A percentile compares a stretch with the other conserved stretches of the same genome.
Evolutionary conservation across 164 flowering plant genomes (phyloP).

Genomic region (Macadamia integrifolia): DNA sequence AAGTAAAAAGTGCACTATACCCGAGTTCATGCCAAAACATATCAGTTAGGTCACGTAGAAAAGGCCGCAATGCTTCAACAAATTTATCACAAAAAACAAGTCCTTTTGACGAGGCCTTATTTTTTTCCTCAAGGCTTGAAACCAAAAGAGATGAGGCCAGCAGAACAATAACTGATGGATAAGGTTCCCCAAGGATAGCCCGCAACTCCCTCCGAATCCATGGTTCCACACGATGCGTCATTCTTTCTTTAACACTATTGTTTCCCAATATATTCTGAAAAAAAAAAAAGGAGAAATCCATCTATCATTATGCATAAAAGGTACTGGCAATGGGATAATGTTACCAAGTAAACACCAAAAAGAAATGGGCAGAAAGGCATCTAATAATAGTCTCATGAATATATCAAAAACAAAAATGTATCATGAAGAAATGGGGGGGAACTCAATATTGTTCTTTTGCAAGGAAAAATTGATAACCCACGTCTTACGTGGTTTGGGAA

Average conservation of each 20-base stretch:
- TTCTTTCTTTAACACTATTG: constrained; percentile 22
- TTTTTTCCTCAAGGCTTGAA: constrained; percentile 29
- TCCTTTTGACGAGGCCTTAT: constrained; percentile 6
- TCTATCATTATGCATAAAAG: not conserved
- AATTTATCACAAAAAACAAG: constrained; percentile 17
- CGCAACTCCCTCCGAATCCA: constrained; percentile 77
- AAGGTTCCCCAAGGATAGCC: constrained; percentile 65
- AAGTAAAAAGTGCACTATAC: constrained; percentile 19
- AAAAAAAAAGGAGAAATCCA: not conserved
- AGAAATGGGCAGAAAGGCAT: not conserved
- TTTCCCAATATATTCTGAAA: constrained; percentile 30
- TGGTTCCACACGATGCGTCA: constrained; percentile 50
- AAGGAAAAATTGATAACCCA: no score
- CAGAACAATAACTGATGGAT: constrained; percentile 67
- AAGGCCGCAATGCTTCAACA: constrained; percentile 44
- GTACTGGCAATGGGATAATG: not conserved
- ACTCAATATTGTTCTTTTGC: no score
- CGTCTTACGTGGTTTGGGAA: no score
- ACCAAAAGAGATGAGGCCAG: constrained; percentile 52
- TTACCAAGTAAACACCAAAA: not conserved
- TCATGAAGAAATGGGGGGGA: no score
- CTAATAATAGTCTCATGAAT: not conserved
- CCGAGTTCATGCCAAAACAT: constrained; percentile 85
- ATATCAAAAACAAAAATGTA: no score
- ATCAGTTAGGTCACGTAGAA: constrained; percentile 39